Percentiles rank a stretch among this genome's conserved stretches.
phyloP scores from a whole-genome alignment of 2,329 filamentous ascomycete species.

The Beauveria bassiana region DNA sequence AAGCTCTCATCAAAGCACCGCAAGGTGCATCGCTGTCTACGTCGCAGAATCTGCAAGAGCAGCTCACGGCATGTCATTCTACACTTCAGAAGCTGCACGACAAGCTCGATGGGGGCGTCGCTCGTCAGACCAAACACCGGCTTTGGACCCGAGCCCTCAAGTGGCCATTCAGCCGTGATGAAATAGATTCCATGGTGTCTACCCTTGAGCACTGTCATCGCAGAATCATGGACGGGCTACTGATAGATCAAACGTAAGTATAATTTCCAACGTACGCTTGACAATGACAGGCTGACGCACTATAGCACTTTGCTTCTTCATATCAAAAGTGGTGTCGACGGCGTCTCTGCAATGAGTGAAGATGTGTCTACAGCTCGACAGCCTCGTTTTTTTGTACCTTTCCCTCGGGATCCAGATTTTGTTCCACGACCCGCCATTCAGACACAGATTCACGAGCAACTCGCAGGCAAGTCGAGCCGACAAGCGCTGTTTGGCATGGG shows the following conservation, averaged over 20 bases:
- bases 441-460: no score
- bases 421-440: no score
- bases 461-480: no score
- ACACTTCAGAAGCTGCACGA: background rate
- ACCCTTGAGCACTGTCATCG: slow-evolving; percentile 3
- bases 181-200: background rate
- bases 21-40: background rate
- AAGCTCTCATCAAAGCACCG: background rate
- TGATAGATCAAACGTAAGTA: slow-evolving; percentile 10
- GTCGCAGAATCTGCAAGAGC: background rate
- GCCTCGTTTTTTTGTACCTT: no score
- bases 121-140: slow-evolving; percentile 3
- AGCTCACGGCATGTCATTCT: background rate
- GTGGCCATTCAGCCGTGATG: slow-evolving; percentile 7
- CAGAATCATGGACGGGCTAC: slow-evolving; percentile 7
- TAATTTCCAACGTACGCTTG: background rate
- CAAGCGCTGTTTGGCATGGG: no score
- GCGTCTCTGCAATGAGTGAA: no score
- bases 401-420: no score
- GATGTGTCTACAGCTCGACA: no score
- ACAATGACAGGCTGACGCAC: background rate
- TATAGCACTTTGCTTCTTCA: slow-evolving; percentile 5
- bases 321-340: background rate
- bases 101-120: background rate
- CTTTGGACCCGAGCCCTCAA: slow-evolving; percentile 2